These are phyloP conservation scores for Caryopteris hybrid DNA, from an alignment of 305 asterid genomes.

Conservation along the genomic window DNA sequence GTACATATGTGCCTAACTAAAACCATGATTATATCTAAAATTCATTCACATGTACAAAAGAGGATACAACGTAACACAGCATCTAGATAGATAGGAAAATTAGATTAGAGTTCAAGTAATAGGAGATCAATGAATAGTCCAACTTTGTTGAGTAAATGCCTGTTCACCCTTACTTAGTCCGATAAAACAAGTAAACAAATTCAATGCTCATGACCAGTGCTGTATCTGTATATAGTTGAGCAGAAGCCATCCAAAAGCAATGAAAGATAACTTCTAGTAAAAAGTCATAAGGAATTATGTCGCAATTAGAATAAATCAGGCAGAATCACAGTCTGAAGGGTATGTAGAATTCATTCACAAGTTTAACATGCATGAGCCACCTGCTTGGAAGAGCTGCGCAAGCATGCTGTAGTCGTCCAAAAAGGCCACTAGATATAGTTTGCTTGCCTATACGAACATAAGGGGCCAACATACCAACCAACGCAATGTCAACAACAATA, in stretches of 20 bases:
- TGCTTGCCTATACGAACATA: slow-evolving; percentile 70
- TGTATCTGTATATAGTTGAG: background rate
- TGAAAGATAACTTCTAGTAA: background rate
- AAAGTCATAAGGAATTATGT: background rate
- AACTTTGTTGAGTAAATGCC: background rate
- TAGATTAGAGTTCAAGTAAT: background rate
- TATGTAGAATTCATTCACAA: background rate
- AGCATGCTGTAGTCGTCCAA: slow-evolving; percentile 53
- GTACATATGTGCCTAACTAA: background rate
- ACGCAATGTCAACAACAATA: slow-evolving; percentile 78
- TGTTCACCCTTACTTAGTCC: background rate
- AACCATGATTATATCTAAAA: background rate
- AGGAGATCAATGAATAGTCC: background rate
- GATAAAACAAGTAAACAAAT: background rate
- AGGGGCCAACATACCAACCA: slow-evolving; percentile 94
- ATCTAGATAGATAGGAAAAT: background rate
- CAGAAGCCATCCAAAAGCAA: background rate
- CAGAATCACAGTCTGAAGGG: background rate
- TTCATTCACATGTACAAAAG: background rate
- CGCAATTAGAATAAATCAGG: background rate
- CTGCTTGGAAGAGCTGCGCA: slow-evolving; percentile 83
- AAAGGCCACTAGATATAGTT: slow-evolving; percentile 53
- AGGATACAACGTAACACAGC: background rate
- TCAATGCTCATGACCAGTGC: background rate
- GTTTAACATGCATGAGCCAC: slow-evolving; percentile 27